phyloP scores from a whole-genome alignment of 129 eudicot genomes.

The Dittrichia graveolens region DNA sequence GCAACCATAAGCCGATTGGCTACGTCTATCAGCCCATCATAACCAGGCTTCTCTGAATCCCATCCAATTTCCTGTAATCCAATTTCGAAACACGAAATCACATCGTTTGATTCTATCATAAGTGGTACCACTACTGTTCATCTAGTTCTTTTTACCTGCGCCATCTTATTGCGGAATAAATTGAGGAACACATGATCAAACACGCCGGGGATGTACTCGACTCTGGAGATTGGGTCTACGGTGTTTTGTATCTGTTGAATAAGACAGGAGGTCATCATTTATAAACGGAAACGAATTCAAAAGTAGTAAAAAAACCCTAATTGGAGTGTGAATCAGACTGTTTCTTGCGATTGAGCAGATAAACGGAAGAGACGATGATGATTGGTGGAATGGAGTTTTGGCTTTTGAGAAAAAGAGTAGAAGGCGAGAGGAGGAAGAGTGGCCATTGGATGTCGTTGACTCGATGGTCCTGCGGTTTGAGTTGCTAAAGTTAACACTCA shows the following conservation, averaged over 20 bases:
- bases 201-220: slow-evolving; percentile 57
- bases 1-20: slow-evolving; percentile 82
- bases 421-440: slow-evolving; percentile 1
- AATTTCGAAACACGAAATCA: background rate
- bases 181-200: slow-evolving; percentile 66
- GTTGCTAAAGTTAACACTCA: no score
- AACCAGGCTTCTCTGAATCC: slow-evolving; percentile 89
- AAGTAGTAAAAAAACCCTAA: background rate
- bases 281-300: background rate
- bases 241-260: slow-evolving; percentile 29
- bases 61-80: slow-evolving; percentile 79
- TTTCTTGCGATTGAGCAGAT: slow-evolving; percentile 36
- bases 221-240: slow-evolving; percentile 32
- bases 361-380: slow-evolving; percentile 18
- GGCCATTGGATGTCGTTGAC: slow-evolving; percentile 25
- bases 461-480: no score
- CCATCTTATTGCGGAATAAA: slow-evolving; percentile 79
- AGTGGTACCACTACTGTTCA: background rate
- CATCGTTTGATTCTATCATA: background rate
- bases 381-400: slow-evolving; percentile 10
- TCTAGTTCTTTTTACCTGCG: slow-evolving; percentile 43
- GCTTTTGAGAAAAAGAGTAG: background rate
- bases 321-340: slow-evolving; percentile 11
- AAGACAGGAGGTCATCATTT: background rate
- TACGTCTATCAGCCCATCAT: slow-evolving; percentile 91